Percentiles rank a stretch among this genome's conserved stretches.
Evolutionary conservation across 805 yeast genomes (phyloP).

Genomic region (Yamadazyma kitorensis): DNA sequence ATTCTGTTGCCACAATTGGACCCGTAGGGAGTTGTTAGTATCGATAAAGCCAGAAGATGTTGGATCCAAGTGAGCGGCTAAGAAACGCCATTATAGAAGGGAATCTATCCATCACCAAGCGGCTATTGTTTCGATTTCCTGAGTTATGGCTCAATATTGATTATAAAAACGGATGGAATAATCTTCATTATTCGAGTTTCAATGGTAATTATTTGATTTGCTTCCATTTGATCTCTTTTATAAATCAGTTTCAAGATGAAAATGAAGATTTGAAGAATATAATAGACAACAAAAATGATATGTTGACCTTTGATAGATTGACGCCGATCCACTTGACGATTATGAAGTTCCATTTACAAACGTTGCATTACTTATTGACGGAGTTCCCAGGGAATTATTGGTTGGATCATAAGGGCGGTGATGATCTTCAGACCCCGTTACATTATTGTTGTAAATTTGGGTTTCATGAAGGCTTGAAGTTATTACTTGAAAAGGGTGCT

Average conservation of each 20-base stretch:
- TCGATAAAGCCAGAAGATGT: too few species aligned
- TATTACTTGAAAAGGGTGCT: conserved; percentile 42
- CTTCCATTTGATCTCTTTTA: conserved; percentile 35
- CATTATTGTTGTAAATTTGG: conserved; percentile 34
- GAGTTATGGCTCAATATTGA: conserved; percentile 44
- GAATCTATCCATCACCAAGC: conserved; percentile 36
- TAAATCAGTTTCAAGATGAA: conserved; percentile 17
- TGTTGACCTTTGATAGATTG: conserved; percentile 34
- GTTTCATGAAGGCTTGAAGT: conserved; percentile 36
- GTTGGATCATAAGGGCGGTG: conserved; percentile 36
- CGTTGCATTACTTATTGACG: conserved; percentile 41
- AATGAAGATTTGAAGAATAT: conserved; percentile 17
- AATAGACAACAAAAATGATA: conserved; percentile 20
- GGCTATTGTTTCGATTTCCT: conserved; percentile 37
- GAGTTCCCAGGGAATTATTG: conserved; percentile 39
- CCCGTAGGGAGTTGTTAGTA: too few species aligned
- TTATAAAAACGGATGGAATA: conserved; percentile 38
- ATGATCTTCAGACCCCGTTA: conserved; percentile 31
- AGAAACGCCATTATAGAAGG: conserved; percentile 39
- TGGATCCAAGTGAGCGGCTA: conserved; percentile 35
- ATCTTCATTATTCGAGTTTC: conserved; percentile 40
- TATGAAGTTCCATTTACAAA: conserved; percentile 32
- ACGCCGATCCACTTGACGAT: conserved; percentile 37
- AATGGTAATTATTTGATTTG: conserved; percentile 42
- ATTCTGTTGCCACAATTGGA: too few species aligned